A percentile compares a stretch with the other conserved stretches of the same genome.
phyloP scores from a whole-genome alignment of 768 basidiomycete species.

The Mycena maculata region DNA sequence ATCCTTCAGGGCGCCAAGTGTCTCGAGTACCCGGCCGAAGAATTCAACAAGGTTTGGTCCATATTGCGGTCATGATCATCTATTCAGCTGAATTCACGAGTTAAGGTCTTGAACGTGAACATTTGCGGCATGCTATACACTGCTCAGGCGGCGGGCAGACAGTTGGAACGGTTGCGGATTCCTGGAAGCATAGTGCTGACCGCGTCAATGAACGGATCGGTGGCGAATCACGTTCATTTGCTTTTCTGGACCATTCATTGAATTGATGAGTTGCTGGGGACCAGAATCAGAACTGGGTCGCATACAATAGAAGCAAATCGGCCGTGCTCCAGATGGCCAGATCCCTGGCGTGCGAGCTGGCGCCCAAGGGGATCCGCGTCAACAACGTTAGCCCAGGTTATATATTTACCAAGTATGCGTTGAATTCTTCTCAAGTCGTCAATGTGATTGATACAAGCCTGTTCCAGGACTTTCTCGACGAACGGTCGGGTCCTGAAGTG shows the following conservation, averaged over 20 bases:
- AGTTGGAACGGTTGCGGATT: conserved; percentile 62
- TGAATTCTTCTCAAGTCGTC: background rate
- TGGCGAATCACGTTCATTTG: conserved; percentile 72
- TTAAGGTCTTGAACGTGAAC: conserved; percentile 67
- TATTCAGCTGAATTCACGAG: conserved; percentile 2
- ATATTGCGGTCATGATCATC: background rate
- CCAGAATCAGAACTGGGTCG: conserved; percentile 74
- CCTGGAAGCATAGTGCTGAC: conserved; percentile 69
- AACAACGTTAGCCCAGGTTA: conserved; percentile 80
- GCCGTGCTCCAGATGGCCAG: conserved; percentile 86
- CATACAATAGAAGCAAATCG: conserved; percentile 80
- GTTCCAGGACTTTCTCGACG: conserved; percentile 69
- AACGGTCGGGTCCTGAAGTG: conserved; percentile 62
- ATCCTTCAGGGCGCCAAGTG: conserved; percentile 73
- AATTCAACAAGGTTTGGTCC: conserved; percentile 68
- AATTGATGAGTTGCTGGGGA: background rate
- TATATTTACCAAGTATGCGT: conserved; percentile 69
- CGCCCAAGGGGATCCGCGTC: conserved; percentile 72
- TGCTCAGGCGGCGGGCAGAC: conserved; percentile 68
- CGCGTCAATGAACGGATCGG: conserved; percentile 72
- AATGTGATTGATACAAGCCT: conserved; percentile 53
- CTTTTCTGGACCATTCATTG: background rate
- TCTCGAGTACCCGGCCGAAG: conserved; percentile 70
- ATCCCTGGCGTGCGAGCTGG: conserved; percentile 82
- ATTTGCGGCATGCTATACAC: conserved; percentile 64